Conservation (phyloP, 2,329 filamentous ascomycete species). For the Colletotrichum echinochloae region DNA sequence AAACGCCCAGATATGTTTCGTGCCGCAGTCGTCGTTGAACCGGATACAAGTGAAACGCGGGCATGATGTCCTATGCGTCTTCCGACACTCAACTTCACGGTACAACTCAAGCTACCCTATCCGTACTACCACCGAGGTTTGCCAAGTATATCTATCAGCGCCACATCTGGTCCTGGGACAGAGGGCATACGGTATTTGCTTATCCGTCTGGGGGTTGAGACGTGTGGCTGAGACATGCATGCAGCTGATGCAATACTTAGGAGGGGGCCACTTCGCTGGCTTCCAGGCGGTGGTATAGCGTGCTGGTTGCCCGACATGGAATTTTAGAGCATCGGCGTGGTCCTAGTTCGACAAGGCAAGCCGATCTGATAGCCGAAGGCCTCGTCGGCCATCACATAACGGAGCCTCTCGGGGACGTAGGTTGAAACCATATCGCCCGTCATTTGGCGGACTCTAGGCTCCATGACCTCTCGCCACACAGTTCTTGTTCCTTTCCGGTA, state of each 20-base stretch:
- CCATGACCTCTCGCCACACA: slow-evolving; percentile 17
- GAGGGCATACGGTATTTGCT: not conserved
- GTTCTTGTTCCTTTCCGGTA: not conserved
- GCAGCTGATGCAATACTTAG: slow-evolving; percentile 9
- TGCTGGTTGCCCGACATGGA: slow-evolving; percentile 29
- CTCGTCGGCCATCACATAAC: slow-evolving; percentile 10
- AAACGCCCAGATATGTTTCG: not conserved
- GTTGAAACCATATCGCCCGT: not conserved
- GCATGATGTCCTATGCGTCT: not conserved
- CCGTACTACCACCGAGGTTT: not conserved
- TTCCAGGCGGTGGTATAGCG: slow-evolving; percentile 10
- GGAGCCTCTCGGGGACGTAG: not conserved
- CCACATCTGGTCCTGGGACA: not conserved
- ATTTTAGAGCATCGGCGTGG: slow-evolving; percentile 16
- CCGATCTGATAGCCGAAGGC: slow-evolving; percentile 11
- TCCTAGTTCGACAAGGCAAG: not conserved
- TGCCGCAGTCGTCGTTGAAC: not conserved
- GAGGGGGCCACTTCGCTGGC: slow-evolving; percentile 1
- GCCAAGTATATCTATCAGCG: not conserved
- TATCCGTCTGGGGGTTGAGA: slow-evolving; percentile 3
- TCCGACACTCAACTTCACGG: not conserved
- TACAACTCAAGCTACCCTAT: no score
- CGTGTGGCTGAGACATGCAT: slow-evolving; percentile 36
- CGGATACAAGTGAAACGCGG: not conserved
- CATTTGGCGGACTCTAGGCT: not conserved